These are phyloP conservation scores for Leishmania guyanensis DNA, from an alignment of 208 protist genomes.

Conservation along the genomic window DNA sequence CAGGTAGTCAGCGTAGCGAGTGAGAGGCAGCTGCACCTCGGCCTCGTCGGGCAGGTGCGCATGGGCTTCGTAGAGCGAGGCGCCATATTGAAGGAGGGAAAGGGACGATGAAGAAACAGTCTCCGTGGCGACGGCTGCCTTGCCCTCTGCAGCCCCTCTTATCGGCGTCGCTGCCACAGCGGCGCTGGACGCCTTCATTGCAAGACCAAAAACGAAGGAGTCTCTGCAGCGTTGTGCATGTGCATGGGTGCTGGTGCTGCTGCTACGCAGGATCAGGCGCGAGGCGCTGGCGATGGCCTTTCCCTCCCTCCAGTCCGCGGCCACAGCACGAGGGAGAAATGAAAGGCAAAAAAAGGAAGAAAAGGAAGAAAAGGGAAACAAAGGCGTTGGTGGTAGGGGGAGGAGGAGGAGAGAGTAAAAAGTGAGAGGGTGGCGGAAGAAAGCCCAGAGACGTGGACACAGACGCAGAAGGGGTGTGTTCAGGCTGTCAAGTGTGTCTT, in stretches of 20 bases:
- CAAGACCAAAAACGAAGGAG: not conserved
- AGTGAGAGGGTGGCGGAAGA: not conserved
- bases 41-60: constrained; percentile 10
- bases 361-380: not conserved
- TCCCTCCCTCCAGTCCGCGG: not conserved
- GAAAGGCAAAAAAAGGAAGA: not conserved
- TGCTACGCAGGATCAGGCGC: not conserved
- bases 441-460: not conserved
- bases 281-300: not conserved
- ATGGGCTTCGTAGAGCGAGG: constrained; percentile 45
- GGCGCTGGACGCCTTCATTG: not conserved
- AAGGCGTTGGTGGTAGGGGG: not conserved
- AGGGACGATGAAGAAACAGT: not conserved
- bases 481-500: not conserved
- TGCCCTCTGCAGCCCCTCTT: not conserved
- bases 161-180: not conserved
- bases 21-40: constrained; percentile 40
- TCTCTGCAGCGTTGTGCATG: not conserved
- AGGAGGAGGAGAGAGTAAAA: no score
- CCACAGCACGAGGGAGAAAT: not conserved
- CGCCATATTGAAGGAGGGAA: constrained; percentile 51
- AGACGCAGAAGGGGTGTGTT: not conserved
- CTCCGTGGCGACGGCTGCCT: not conserved
- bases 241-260: not conserved
- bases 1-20: constrained; percentile 78